Base-by-base conservation (phyloP, 306 rosid genomes). In the Lathyrus aphaca region DNA sequence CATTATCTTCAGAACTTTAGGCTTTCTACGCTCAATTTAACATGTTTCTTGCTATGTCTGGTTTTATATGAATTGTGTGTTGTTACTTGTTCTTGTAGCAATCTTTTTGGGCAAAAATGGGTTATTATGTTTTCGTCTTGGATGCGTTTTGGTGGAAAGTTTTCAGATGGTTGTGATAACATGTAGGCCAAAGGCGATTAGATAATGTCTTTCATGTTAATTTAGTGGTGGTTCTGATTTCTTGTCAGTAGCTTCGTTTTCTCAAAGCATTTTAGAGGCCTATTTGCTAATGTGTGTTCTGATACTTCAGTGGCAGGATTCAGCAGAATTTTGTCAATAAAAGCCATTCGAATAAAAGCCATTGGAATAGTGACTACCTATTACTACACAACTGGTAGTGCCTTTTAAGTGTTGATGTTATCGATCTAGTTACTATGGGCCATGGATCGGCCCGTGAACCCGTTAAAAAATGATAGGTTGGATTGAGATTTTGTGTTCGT, bases 11-110 rank as follows among this genome's bases (percentile, higher is more conserved):
- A 11, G 5, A 32, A 14, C 48, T 59, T 30, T 30, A 19, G 54
- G 6, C 51, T 61, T 43, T 6, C 6, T 18, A 11, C 16, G 57
- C 48, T 54, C 64, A 18, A 18, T 58, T 13, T 72, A 18, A n/a
- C 14, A 10, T 35, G 43, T 23, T 38, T 50, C 51, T 30, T 21
- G 17, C 29, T 38, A 0, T 23, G 21, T 9, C 35, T 73, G 27
- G 35, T 68, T 61, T 68, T 58, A 66, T 58, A 51, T 49, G 74
- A 11, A 37, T 55, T 71, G 45, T 71, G 16, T 73, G 45, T 19
- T 15, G 18, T 44, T 19, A n/a, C 18, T 59, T 35, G 44, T 69
- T 30, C 25, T 13, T 21, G 35, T 54, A 12, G 11, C 10, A 12
- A 23, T 54, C 60, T 5, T 54, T 10, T 64, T 23, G 9, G 17